phyloP scores from a whole-genome alignment of 1,284 basidiomycete species.

The Fomitopsis palustris region DNA sequence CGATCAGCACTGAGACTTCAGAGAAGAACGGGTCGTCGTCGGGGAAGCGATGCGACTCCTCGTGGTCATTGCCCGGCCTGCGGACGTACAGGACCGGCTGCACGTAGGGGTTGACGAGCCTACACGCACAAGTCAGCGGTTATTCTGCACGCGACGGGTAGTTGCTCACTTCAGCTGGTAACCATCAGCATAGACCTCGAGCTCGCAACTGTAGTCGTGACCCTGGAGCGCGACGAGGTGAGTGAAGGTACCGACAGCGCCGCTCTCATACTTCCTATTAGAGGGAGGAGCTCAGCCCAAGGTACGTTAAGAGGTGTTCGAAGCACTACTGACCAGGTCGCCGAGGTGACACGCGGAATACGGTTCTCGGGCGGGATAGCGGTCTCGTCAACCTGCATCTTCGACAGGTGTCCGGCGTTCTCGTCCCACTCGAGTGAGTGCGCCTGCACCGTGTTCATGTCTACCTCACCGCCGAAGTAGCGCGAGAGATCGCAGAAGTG shows the following conservation, averaged over 20 bases:
- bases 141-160: neutral
- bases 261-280: slow-evolving; percentile 87
- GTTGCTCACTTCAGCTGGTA: slow-evolving; percentile 66
- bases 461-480: slow-evolving; percentile 98
- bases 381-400: slow-evolving; percentile 78
- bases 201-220: slow-evolving; percentile 87
- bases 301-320: neutral
- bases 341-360: slow-evolving; percentile 77
- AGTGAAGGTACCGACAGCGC: slow-evolving; percentile 87
- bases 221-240: slow-evolving; percentile 90
- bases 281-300: neutral
- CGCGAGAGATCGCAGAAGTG: slow-evolving; percentile 90
- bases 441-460: slow-evolving; percentile 79
- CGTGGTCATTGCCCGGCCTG: slow-evolving; percentile 80
- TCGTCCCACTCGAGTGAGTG: slow-evolving; percentile 93
- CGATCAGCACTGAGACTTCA: slow-evolving; percentile 81
- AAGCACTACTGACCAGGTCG: slow-evolving; percentile 55
- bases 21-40: slow-evolving; percentile 94
- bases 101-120: slow-evolving; percentile 86
- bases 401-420: slow-evolving; percentile 81
- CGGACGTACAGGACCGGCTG: slow-evolving; percentile 84
- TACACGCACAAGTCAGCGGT: slow-evolving; percentile 24
- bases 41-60: slow-evolving; percentile 71
- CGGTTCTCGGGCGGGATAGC: slow-evolving; percentile 77
- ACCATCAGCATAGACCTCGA: slow-evolving; percentile 90